Conservation (phyloP, 371 early-diverging fungal species). For the Cokeromyces recurvatus region DNA sequence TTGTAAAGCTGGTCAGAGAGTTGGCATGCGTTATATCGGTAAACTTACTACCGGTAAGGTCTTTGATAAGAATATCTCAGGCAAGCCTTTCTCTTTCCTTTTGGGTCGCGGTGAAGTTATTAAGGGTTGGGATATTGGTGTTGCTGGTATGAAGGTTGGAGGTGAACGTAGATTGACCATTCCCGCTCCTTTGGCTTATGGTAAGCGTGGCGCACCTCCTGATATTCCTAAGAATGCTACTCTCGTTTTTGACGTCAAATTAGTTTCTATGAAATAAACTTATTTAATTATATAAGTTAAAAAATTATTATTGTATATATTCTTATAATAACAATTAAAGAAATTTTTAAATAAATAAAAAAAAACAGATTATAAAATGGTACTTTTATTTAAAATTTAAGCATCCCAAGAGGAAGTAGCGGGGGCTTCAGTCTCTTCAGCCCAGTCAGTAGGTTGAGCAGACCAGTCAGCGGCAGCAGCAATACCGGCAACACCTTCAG, state of each 20-base stretch:
- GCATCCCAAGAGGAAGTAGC: constrained; percentile 32
- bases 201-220: constrained; percentile 80
- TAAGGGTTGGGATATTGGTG: constrained; percentile 91
- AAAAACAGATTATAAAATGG: too few relatives aligned
- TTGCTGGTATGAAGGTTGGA: constrained; percentile 88
- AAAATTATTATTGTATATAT: too few relatives aligned
- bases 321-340: too few relatives aligned
- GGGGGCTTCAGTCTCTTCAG: constrained; percentile 28
- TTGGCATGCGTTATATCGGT: constrained; percentile 90
- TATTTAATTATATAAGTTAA: too few relatives aligned
- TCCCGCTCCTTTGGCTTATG: constrained; percentile 85
- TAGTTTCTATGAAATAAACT: constrained; percentile 23
- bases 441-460: constrained; percentile 26
- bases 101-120: constrained; percentile 93
- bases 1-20: constrained; percentile 79
- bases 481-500: constrained; percentile 35
- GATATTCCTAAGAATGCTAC: constrained; percentile 87
- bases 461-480: constrained; percentile 35
- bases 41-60: constrained; percentile 87
- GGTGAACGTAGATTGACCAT: constrained; percentile 89
- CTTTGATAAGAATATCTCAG: constrained; percentile 89
- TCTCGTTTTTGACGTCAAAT: constrained; percentile 76
- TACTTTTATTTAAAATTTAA: constrained; percentile 10
- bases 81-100: constrained; percentile 86
- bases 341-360: too few relatives aligned